Conservation (phyloP, 164 flowering plant genomes). For the Protea cynaroides region DNA sequence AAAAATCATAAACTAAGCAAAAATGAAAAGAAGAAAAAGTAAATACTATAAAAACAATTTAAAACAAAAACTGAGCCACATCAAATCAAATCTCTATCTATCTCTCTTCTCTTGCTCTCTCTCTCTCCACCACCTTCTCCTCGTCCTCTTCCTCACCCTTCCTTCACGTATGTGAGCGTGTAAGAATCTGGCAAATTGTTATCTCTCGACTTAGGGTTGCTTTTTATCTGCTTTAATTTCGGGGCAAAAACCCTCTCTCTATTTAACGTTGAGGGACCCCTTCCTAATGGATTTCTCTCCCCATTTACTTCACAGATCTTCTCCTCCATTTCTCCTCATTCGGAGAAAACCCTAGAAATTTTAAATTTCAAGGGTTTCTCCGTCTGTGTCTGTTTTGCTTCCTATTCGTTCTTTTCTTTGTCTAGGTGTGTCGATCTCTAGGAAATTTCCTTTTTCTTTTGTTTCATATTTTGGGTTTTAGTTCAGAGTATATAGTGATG, state of each 20-base stretch:
- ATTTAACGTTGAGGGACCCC: background rate
- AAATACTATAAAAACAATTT: too few species aligned
- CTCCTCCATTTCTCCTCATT: background rate
- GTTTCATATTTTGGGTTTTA: constrained; percentile 2
- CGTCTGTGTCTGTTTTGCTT: background rate
- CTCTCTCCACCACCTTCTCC: too few species aligned
- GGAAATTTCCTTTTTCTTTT: background rate
- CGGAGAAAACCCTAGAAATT: constrained; percentile 14
- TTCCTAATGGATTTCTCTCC: constrained; percentile 4
- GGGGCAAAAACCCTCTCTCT: background rate
- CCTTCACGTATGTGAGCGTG: background rate
- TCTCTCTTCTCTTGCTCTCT: background rate
- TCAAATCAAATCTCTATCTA: too few species aligned
- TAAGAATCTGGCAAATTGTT: background rate
- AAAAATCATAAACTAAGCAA: too few species aligned
- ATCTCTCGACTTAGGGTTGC: background rate
- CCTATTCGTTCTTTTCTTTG: background rate
- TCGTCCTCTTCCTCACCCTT: background rate
- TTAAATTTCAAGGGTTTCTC: constrained; percentile 6
- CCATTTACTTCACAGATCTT: background rate
- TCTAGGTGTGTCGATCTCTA: background rate
- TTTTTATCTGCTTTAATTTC: background rate
- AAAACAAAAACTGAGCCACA: background rate
- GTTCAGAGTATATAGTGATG: constrained; percentile 11
- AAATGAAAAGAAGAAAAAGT: too few species aligned